phyloP scores from a whole-genome alignment of 2,329 filamentous ascomycete genomes.

The Chaetomium strumarium region DNA sequence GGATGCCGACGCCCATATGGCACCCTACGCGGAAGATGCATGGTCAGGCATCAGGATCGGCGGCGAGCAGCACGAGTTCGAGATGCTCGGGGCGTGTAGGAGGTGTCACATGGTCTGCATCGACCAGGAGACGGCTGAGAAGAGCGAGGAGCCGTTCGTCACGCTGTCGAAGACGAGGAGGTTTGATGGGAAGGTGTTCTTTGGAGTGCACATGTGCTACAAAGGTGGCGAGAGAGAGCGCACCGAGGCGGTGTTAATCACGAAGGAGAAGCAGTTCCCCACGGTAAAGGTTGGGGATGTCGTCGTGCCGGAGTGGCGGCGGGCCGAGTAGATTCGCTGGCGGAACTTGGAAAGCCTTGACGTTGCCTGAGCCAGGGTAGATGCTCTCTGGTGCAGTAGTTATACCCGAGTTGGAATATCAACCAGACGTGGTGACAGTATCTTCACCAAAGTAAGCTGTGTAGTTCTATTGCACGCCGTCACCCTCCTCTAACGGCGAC shows the following conservation, averaged over 20 bases:
- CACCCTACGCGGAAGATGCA: constrained; percentile 69
- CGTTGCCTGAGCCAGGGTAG: background rate
- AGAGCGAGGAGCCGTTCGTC: constrained; percentile 77
- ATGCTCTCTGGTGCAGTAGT: too few relatives aligned
- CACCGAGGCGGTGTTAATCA: constrained; percentile 3
- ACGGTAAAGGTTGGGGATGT: constrained; percentile 47
- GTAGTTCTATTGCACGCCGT: too few relatives aligned
- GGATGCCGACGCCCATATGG: constrained; percentile 24
- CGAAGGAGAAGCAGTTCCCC: constrained; percentile 32
- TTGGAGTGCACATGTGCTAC: constrained; percentile 73
- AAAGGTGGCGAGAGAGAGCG: background rate
- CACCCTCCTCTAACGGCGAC: too few relatives aligned
- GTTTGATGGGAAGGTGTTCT: constrained; percentile 78
- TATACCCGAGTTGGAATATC: too few relatives aligned
- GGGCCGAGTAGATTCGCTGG: background rate
- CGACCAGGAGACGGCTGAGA: constrained; percentile 73
- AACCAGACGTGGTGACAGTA: too few relatives aligned
- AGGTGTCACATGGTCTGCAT: constrained; percentile 96
- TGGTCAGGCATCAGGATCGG: constrained; percentile 69
- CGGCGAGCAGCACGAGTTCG: constrained; percentile 44
- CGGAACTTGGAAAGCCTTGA: background rate
- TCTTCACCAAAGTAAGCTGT: too few relatives aligned
- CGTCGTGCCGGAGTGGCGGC: constrained; percentile 15
- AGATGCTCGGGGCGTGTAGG: constrained; percentile 76
- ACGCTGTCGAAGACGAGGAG: constrained; percentile 83